A percentile compares a stretch with the other conserved stretches of the same genome.
These are phyloP conservation scores for Kingdonia uniflora DNA, from an alignment of 164 flowering plant species.

Conservation along the genomic window DNA sequence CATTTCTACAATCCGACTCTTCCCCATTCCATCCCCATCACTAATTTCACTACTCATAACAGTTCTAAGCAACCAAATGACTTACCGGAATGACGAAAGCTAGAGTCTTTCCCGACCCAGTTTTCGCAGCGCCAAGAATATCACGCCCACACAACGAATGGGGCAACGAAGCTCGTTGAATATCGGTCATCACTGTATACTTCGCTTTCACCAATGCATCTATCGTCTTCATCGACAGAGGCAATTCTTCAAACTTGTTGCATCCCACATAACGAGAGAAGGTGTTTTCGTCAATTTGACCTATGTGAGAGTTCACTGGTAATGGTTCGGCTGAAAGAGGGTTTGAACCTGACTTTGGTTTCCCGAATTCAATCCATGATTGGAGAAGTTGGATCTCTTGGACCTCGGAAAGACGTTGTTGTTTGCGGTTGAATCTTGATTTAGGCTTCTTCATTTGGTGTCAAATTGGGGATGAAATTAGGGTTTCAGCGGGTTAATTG, in stretches of 20 bases:
- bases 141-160: slow-evolving; percentile 85
- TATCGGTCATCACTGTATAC: slow-evolving; percentile 55
- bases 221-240: slow-evolving; percentile 58
- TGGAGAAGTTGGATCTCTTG: slow-evolving; percentile 58
- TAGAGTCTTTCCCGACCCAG: slow-evolving; percentile 93
- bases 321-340: slow-evolving; percentile 56
- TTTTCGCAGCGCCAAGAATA: slow-evolving; percentile 91
- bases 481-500: too few relatives aligned
- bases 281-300: slow-evolving; percentile 22
- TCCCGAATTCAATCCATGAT: slow-evolving; percentile 62
- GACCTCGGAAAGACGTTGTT: slow-evolving; percentile 27
- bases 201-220: slow-evolving; percentile 39
- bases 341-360: slow-evolving; percentile 70
- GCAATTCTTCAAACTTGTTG: slow-evolving; percentile 51
- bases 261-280: slow-evolving; percentile 63
- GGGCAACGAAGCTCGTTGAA: slow-evolving; percentile 84
- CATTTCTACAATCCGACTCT: too few relatives aligned
- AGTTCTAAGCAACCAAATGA: too few relatives aligned
- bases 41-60: too few relatives aligned
- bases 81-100: slow-evolving; percentile 88
- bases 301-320: slow-evolving; percentile 33
- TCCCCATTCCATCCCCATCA: too few relatives aligned
- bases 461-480: too few relatives aligned
- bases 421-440: slow-evolving; percentile 18
- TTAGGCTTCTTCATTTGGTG: neutral